Evolutionary conservation across 225 moss, liverwort and hornwort genomes (phyloP), one percentile per base, ranked within the genome.

Genomic region (Sphagnum contortum): DNA sequence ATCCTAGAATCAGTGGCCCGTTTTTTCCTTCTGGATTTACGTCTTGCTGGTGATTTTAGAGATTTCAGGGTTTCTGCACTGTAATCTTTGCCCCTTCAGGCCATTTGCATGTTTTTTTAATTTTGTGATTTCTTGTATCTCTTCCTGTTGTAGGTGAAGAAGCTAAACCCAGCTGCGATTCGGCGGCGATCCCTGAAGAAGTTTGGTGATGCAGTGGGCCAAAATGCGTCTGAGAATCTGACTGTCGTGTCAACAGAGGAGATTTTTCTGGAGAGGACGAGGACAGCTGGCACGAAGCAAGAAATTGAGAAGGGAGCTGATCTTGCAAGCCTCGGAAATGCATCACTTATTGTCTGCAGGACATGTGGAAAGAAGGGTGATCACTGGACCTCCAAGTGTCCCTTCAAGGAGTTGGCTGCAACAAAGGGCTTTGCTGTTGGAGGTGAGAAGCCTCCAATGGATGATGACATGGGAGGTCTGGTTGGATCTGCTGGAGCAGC

Each of bases 341-440:
- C 80, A 4, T 79, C 83, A 0, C 77, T 86, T 5, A 86, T 80
- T 61, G 77, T 83, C 8, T 86, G 86, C 54, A 79, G 83, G 72
- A 86, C 83, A 47, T 86, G 86, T 65, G 79, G 79, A 50, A 86
- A 83, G 76, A 83, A 86, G 67, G 86, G 83, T 57, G 82, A 86
- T 69, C 83, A 86, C 62, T 86, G 86, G 86, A 86, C 86, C 4
- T 79, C 79, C 6, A 86, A 83, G 73, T 86, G 86, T 54, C 86
- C 79, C 46, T 86, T 82, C 54, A 86, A 82, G 72, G 86, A 82
- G 3, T 64, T 82, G 62, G 79, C 79, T 8, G 74, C 72, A 7
- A 60, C 76, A 3, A 79, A 74, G 55, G 82, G 76, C 14, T 82
- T 86, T 45, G 47, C 70, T 9, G 68, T 86, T 0, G 79, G 75